Percentiles rank a stretch among this genome's conserved stretches.
Evolutionary conservation across 139 green algal genomes (phyloP).

Genomic region (Micractinium sp.): DNA sequence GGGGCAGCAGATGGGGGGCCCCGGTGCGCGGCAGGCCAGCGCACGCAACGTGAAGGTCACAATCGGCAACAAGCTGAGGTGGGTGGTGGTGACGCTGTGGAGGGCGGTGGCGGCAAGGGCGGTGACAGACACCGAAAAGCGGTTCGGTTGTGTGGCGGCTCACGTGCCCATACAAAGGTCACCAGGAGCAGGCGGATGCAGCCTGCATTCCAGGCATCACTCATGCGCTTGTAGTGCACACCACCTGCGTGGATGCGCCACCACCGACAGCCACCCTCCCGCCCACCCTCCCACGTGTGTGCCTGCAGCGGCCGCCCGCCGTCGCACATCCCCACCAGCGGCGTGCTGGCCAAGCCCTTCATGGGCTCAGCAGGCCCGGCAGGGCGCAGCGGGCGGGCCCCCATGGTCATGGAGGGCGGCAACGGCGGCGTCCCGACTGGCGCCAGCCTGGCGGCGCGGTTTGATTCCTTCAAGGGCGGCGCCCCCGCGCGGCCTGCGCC

Average conservation of each 20-base stretch:
- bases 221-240: too few species aligned
- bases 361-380: slow-evolving; percentile 1
- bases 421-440: not conserved
- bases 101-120: not conserved
- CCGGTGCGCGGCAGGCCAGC: not conserved
- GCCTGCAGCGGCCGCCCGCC: slow-evolving; percentile 1
- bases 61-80: slow-evolving; percentile 34
- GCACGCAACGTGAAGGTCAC: slow-evolving; percentile 35
- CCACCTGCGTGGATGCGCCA: not conserved
- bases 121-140: not conserved
- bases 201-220: not conserved
- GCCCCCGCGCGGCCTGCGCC: not conserved
- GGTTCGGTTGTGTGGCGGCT: not conserved
- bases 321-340: slow-evolving; percentile 18
- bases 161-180: too few species aligned
- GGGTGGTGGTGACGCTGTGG: not conserved
- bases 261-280: not conserved
- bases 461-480: not conserved
- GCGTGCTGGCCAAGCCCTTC: slow-evolving; percentile 23
- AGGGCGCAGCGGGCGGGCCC: not conserved
- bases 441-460: slow-evolving; percentile 9
- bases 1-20: not conserved
- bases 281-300: not conserved
- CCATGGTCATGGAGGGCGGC: slow-evolving; percentile 22
- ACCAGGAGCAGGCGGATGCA: too few species aligned